phyloP scores from a whole-genome alignment of 139 green algal species.

The Auxenochlorella pyrenoidosa region DNA sequence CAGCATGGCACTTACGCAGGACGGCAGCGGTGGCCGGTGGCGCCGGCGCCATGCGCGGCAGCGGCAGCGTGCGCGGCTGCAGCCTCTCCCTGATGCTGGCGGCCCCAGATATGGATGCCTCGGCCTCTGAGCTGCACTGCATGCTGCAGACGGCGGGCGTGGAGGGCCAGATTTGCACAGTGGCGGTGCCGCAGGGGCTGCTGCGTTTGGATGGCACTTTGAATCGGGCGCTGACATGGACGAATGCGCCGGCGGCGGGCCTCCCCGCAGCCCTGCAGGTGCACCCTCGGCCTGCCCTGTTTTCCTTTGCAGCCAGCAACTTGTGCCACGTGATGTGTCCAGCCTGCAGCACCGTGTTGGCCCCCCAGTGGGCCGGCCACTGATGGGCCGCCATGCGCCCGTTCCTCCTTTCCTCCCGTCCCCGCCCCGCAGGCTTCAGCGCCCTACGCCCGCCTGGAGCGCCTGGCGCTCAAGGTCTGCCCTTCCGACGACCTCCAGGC shows the following conservation, averaged over 20 bases:
- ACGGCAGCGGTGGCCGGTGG: neutral
- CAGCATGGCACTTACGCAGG: neutral
- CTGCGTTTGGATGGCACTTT: conserved; percentile 4
- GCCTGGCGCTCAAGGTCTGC: conserved; percentile 4
- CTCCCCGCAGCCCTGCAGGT: conserved; percentile 20
- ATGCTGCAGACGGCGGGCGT: neutral
- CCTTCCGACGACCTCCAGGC: neutral
- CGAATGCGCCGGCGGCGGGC: neutral
- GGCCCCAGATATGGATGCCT: conserved; percentile 10
- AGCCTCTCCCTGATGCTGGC: conserved; percentile 10
- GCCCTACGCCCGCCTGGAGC: neutral
- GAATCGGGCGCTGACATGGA: neutral
- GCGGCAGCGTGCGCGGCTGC: no score
- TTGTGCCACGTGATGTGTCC: no score
- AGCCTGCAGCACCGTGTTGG: no score
- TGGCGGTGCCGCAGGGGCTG: conserved; percentile 15
- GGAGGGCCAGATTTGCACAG: neutral
- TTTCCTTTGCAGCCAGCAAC: no score
- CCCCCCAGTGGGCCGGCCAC: no score
- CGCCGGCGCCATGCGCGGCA: no score
- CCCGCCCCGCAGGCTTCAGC: conserved; percentile 1
- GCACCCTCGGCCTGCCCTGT: neutral
- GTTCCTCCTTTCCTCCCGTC: neutral
- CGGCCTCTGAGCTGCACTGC: neutral
- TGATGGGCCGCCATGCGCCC: neutral